Evolutionary conservation across 2,329 filamentous ascomycete species (phyloP), one percentile per base, ranked within the genome.

Genomic region (Penicillium sp.): DNA sequence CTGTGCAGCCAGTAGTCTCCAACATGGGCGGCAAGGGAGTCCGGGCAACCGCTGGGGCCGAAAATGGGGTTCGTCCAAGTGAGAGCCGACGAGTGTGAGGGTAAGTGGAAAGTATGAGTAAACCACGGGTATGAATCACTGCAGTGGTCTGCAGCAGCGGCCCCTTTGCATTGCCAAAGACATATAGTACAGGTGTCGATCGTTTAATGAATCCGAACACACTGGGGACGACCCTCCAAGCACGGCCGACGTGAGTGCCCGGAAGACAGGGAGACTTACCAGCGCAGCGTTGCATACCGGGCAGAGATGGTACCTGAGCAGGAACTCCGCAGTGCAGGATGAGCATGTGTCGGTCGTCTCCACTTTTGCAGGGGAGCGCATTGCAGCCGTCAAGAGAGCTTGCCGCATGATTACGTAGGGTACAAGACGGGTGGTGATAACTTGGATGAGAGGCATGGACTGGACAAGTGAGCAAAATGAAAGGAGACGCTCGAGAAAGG

Each of bases 1-100:
- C 61, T 65, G 58, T 54, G 60, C 56, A 62, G 56, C 61, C 49
- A 52, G 51, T 64, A 64, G 63, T 59, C 57, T 51, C 18, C 51
- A 49, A 46, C 48, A 56, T 56, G 55, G 52, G 63, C 65, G 65
- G 65, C 62, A 66, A 67, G 66, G 66, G 66, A 67, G 65, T 55
- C 66, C 60, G 54, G 63, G 66, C 66, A 67, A 68, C 65, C 42
- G 38, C 49, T 49, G 53, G 49, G 53, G 54, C 52, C 46, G 40
- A 53, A 52, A 46, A 29, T 28, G 42, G 42, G 33, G 25, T 18
- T 7, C 8, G 24, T 18, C 18, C 18, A 13, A 25, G 36, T 9
- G n/a, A 25, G 9, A 38, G 8, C n/a, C 36, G 24, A 25, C 8
- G 24, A 25, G 36, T 9, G 36, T 9, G 5, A 13, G n/a, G 7